These are phyloP conservation scores for Dactylellina leptospora DNA, from an alignment of 2,329 filamentous ascomycete species.

Conservation along the genomic window DNA sequence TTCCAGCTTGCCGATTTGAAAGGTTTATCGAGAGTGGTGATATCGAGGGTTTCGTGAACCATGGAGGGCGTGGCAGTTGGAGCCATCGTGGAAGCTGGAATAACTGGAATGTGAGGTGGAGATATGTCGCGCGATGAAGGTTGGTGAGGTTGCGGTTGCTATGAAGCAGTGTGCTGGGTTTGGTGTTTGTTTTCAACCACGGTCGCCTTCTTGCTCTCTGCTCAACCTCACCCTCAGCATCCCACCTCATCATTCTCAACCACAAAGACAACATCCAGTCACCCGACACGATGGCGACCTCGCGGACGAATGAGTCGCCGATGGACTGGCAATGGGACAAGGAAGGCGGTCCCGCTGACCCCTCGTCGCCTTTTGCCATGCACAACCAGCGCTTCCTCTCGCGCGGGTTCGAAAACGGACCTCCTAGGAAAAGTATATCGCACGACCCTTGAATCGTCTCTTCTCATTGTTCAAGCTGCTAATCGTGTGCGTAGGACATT, in stretches of 20 bases:
- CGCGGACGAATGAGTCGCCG: constrained; percentile 62
- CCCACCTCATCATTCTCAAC: neutral
- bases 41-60: constrained; percentile 90
- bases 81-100: constrained; percentile 18
- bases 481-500: constrained; percentile 32
- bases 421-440: constrained; percentile 45
- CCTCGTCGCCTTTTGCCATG: constrained; percentile 63
- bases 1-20: constrained; percentile 93
- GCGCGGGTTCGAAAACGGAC: constrained; percentile 58
- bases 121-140: constrained; percentile 2
- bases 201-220: constrained; percentile 1
- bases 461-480: constrained; percentile 2
- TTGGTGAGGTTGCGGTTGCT: constrained; percentile 28
- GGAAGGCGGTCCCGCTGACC: constrained; percentile 62
- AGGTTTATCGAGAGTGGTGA: constrained; percentile 82
- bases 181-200: constrained; percentile 14
- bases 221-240: neutral
- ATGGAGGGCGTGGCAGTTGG: constrained; percentile 14
- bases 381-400: constrained; percentile 61
- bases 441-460: neutral
- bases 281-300: constrained; percentile 38
- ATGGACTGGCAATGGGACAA: constrained; percentile 68
- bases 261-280: neutral
- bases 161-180: constrained; percentile 31
- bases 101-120: neutral